These are phyloP conservation scores for Schwanniomyces polymorphus DNA, from an alignment of 805 yeast species.

Conservation along the genomic window DNA sequence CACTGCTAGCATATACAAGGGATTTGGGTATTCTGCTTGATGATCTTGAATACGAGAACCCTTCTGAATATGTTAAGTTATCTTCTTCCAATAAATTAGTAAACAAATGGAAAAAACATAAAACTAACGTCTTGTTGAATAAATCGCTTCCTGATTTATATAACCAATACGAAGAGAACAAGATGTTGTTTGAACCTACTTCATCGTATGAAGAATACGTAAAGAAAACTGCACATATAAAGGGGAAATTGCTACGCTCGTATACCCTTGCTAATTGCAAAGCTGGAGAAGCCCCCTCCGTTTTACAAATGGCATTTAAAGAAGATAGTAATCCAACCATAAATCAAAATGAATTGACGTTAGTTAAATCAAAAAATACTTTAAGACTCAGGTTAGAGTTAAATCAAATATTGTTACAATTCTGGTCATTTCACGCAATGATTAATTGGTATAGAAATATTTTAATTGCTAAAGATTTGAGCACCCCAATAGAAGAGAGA, in stretches of 20 bases:
- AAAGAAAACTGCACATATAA: conserved; percentile 9
- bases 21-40: background rate
- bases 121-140: conserved; percentile 3
- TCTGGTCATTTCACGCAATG: conserved; percentile 42
- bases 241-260: conserved; percentile 22
- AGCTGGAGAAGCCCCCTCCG: conserved; percentile 38
- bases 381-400: conserved; percentile 40
- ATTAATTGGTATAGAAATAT: conserved; percentile 38
- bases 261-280: conserved; percentile 30
- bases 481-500: conserved; percentile 28
- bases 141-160: conserved; percentile 17
- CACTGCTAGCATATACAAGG: conserved; percentile 2
- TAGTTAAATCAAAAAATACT: conserved; percentile 30
- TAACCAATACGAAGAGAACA: conserved; percentile 23
- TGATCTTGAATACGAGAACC: background rate
- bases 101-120: conserved; percentile 14
- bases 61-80: conserved; percentile 2
- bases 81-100: conserved; percentile 17
- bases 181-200: conserved; percentile 40
- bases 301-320: conserved; percentile 21
- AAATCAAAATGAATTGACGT: conserved; percentile 13
- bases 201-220: conserved; percentile 17
- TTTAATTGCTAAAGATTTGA: conserved; percentile 34
- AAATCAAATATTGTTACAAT: conserved; percentile 37
- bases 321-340: conserved; percentile 15